phyloP scores from a whole-genome alignment of 352 stramenopile genomes.

The Globisporangium camurandrum region DNA sequence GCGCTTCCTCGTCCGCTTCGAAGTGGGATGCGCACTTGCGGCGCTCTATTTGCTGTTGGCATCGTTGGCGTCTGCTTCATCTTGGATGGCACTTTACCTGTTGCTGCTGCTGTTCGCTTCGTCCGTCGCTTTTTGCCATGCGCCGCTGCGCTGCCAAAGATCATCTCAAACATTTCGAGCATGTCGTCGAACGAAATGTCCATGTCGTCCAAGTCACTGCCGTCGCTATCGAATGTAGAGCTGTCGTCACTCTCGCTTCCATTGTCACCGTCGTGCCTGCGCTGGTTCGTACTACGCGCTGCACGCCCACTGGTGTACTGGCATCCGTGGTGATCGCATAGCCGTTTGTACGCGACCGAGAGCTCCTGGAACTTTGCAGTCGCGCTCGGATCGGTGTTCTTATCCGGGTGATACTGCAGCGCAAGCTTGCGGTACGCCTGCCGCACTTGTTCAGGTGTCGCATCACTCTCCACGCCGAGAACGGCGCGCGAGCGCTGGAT shows the following conservation, averaged over 20 bases:
- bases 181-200: slow-evolving; percentile 58
- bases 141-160: slow-evolving; percentile 29
- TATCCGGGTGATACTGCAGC: slow-evolving; percentile 65
- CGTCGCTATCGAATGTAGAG: slow-evolving; percentile 23
- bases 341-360: slow-evolving; percentile 57
- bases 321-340: slow-evolving; percentile 46
- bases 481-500: slow-evolving; percentile 35
- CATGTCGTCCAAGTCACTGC: slow-evolving; percentile 20
- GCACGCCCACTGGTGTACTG: slow-evolving; percentile 13
- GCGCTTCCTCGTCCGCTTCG: slow-evolving; percentile 2
- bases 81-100: neutral
- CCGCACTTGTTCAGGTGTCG: slow-evolving; percentile 38
- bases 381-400: slow-evolving; percentile 49
- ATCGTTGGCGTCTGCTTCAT: slow-evolving; percentile 7
- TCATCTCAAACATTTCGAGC: slow-evolving; percentile 73
- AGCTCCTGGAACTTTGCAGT: slow-evolving; percentile 66
- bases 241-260: slow-evolving; percentile 14
- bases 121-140: neutral
- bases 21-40: slow-evolving; percentile 5
- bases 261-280: neutral
- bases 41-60: slow-evolving; percentile 5
- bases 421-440: slow-evolving; percentile 54
- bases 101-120: neutral
- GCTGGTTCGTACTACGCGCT: neutral
- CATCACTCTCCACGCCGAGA: slow-evolving; percentile 33